Evolutionary conservation across 352 stramenopile species (phyloP), one percentile per base, ranked within the genome.

Genomic region (Pythium myriotylum): DNA sequence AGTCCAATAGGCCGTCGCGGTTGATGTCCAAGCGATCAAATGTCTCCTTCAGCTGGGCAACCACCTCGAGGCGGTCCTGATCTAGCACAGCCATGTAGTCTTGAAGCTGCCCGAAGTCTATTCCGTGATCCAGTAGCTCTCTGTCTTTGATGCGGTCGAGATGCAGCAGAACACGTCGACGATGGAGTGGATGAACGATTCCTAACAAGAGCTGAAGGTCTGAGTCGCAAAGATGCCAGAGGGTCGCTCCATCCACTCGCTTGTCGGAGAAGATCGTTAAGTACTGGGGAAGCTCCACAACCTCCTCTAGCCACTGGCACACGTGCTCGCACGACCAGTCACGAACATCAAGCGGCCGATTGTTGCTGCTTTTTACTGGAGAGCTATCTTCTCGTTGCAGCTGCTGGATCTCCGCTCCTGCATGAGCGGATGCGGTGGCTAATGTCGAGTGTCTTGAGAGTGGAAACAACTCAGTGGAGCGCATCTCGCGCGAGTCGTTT

Each of bases 41-140:
- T 5, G 77, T 86, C 4, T 64, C 67, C 57, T 92, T 92, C 40
- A 94, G 72, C 37, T 81, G 68, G 0, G 77, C 81, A 8, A 92
- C 74, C 16, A 88, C 71, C 9, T 78, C 76, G 27, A 92, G 73
- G 3, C 81, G 77, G 49, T 92, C 84, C 17, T 69, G 73, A 41
- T 91, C 84, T 10, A 92, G 67, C 16, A 92, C 76, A 0, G 81
- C 77, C 17, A 92, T 53, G 52, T 92, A 92, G 58, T 94, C 82
- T 62, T 87, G 54, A 24, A 93, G 67, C 50, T 93, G 81, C 0
- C 68, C 77, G 51, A 86, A 91, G 66, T 88, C 79, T 16, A 91
- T 55, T 0, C 80, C 81, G 35, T 85, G 73, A 40, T 73, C 66
- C 2, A 91, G 58, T 24, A 89, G 59, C 41, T 87, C 77, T n/a